A percentile compares a stretch with the other conserved stretches of the same genome.
phyloP scores from a whole-genome alignment of 768 basidiomycete species.

The Amanita brunnescens region DNA sequence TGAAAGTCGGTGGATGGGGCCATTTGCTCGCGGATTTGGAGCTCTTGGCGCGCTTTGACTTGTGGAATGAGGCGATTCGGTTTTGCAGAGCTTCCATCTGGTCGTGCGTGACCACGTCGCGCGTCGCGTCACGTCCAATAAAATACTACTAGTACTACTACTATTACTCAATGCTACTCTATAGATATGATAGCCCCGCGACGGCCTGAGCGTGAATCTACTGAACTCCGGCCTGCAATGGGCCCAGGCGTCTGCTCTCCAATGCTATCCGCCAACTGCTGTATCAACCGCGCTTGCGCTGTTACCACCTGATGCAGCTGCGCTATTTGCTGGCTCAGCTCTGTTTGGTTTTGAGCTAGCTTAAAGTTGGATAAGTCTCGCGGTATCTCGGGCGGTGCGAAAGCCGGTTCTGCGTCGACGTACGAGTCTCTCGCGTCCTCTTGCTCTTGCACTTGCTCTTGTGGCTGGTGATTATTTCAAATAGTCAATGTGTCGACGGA shows the following conservation, averaged over 20 bases:
- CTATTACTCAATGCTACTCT: too few relatives aligned
- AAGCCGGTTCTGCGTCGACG: slow-evolving; percentile 9
- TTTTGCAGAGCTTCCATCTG: slow-evolving; percentile 45
- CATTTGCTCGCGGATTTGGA: slow-evolving; percentile 46
- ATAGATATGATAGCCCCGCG: too few relatives aligned
- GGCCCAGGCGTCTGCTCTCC: background rate
- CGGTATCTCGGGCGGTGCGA: slow-evolving; percentile 8
- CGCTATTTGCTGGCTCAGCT: slow-evolving; percentile 55
- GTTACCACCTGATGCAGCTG: slow-evolving; percentile 50
- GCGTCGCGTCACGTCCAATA: slow-evolving; percentile 17
- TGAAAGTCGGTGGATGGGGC: slow-evolving; percentile 61
- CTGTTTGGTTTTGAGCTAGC: slow-evolving; percentile 57
- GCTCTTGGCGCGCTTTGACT: slow-evolving; percentile 55
- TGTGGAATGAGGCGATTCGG: slow-evolving; percentile 62
- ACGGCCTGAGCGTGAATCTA: background rate
- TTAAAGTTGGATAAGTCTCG: slow-evolving; percentile 49
- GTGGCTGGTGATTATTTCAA: background rate
- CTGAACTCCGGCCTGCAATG: background rate
- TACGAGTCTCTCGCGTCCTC: background rate
- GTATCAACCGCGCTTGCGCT: slow-evolving; percentile 46
- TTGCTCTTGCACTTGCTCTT: background rate
- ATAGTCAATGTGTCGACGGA: background rate
- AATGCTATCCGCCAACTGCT: slow-evolving; percentile 21
- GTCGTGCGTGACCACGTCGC: slow-evolving; percentile 19
- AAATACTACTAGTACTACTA: too few relatives aligned